These are phyloP conservation scores for Trichoderma sp. DNA, from an alignment of 2,329 filamentous ascomycete genomes.

Conservation along the genomic window DNA sequence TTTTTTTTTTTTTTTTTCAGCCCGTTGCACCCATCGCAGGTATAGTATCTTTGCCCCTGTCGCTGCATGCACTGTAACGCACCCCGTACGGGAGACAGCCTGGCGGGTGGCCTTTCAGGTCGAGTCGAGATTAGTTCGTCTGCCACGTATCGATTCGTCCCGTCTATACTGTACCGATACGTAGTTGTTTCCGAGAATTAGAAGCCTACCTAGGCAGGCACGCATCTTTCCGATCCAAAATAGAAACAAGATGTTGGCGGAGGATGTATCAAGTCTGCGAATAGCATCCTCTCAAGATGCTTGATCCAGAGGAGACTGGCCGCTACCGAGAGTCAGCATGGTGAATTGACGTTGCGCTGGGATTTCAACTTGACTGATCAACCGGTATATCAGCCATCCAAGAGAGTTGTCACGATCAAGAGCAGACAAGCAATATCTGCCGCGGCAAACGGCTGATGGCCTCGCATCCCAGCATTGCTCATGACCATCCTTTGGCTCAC, in stretches of 20 bases:
- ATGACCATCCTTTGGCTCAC: constrained; percentile 6
- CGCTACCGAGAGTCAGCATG: neutral
- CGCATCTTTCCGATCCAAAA: neutral
- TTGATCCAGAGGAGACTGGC: neutral
- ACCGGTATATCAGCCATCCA: neutral
- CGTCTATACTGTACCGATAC: neutral
- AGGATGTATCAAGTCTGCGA: neutral
- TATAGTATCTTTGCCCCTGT: constrained; percentile 3
- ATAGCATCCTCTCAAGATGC: neutral
- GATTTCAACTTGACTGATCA: neutral
- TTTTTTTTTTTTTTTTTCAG: neutral
- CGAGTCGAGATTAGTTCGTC: neutral
- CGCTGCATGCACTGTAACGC: constrained; percentile 18
- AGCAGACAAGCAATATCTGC: neutral
- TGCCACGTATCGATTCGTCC: neutral
- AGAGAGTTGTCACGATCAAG: neutral
- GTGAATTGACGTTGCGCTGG: neutral
- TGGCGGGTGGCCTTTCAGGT: neutral
- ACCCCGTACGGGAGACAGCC: neutral
- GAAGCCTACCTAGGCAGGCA: too few species aligned
- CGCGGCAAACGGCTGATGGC: neutral
- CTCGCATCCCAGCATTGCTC: constrained; percentile 1
- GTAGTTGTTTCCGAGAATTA: neutral
- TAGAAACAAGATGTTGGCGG: neutral
- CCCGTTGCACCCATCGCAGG: neutral